These are phyloP conservation scores for Kodamaea fukazawae DNA, from an alignment of 805 yeast genomes.

Conservation along the genomic window DNA sequence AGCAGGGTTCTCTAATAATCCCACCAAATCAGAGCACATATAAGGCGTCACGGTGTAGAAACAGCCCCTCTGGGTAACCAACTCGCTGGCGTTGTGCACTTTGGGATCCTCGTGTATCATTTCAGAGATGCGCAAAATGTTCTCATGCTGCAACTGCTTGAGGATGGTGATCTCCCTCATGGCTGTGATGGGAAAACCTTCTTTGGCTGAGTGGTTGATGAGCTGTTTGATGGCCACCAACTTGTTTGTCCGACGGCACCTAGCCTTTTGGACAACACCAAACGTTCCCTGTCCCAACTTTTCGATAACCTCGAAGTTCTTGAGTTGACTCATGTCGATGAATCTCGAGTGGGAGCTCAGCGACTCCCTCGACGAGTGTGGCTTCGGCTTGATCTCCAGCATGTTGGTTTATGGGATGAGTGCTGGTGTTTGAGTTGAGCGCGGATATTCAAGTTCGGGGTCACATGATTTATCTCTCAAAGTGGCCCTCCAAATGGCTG, in stretches of 20 bases:
- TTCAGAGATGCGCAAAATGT: conserved; percentile 75
- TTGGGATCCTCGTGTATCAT: conserved; percentile 55
- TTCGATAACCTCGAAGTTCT: conserved; percentile 31
- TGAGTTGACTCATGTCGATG: conserved; percentile 30
- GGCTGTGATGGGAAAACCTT: conserved; percentile 91
- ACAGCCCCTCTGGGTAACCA: conserved; percentile 38
- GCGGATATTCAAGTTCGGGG: no score
- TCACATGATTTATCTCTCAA: neutral
- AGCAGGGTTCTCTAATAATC: conserved; percentile 77
- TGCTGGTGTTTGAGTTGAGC: no score
- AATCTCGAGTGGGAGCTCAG: conserved; percentile 14
- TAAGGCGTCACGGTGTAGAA: conserved; percentile 91
- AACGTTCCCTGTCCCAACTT: conserved; percentile 47
- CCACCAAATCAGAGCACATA: conserved; percentile 89
- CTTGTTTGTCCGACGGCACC: conserved; percentile 47
- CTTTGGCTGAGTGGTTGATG: conserved; percentile 71
- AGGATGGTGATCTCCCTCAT: conserved; percentile 85
- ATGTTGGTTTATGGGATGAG: no score
- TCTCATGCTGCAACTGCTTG: conserved; percentile 63
- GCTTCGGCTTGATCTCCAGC: no score
- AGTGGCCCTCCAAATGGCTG: neutral
- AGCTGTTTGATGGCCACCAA: conserved; percentile 87
- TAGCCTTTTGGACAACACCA: conserved; percentile 81
- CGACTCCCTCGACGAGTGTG: conserved; percentile 1
- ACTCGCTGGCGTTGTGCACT: conserved; percentile 30